Base-by-base conservation (phyloP, 2,329 filamentous ascomycete genomes). In the Ceratocystis ficicola region DNA sequence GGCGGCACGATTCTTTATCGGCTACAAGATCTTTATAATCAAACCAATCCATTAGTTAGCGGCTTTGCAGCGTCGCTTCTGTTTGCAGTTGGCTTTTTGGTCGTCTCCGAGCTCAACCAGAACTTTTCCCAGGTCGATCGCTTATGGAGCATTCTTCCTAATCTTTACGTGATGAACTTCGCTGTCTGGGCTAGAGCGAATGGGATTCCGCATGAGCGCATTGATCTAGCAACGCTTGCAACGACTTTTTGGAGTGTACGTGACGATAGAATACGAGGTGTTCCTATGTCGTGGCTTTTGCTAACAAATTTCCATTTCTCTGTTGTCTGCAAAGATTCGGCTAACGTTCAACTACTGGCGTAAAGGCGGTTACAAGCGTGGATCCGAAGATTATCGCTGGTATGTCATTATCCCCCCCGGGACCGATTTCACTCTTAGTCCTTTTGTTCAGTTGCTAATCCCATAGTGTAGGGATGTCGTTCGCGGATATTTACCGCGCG, bases 71-170 rank as follows among this genome's bases (percentile, higher is more conserved):
- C 89, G 64, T 87, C 89, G 2, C 71, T 95, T 20, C 80, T 85
- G 50, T 75, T 95, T n/a, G 85, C 85, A 1, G 81, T 81, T 4
- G 72, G 94, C 32, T 88, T 95, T 71, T 78, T 96, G 28, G 72
- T 93, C 41, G 78, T 85, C 4, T 89, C 91, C 0, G 93, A 97
- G 75, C 76, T 90, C 77, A 97, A 95, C 76, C 83, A 83, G 72
- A 99, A 99, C 75, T 96, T 92, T 75, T 96, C 92, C n/a, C 94
- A 99, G 76, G 87, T 99, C 52, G 94, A 99, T 75, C 85, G 94
- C 62, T 77, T 87, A 71, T 99, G 94, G 94, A 94, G 90, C 73
- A 80, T 99, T 68, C 77, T 99, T 63, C 94, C 94, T 1, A 87
- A 89, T 6, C 72, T 96, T 63, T 97, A 95, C 76, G 88, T 94